Evolutionary conservation across 2,329 filamentous ascomycete genomes (phyloP).

Genomic region (Colletotrichum salicis): DNA sequence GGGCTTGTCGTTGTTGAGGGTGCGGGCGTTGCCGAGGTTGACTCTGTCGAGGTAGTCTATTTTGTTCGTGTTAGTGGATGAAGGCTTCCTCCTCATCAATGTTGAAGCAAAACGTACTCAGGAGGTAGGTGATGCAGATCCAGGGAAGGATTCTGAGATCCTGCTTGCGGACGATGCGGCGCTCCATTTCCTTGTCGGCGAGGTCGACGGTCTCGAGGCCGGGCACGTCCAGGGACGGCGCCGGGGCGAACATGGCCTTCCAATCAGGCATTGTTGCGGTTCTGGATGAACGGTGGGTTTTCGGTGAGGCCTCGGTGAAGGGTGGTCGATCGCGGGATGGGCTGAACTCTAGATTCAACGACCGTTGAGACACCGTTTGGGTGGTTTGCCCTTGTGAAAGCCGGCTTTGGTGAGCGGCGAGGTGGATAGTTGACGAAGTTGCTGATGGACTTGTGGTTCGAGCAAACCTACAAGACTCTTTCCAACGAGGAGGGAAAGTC

Average conservation of each 20-base stretch:
- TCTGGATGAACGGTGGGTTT: not conserved
- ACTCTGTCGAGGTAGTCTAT: conserved; percentile 44
- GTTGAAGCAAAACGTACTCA: conserved; percentile 38
- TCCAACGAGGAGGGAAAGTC: not conserved
- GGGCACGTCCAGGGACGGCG: conserved; percentile 47
- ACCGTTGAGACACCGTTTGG: not conserved
- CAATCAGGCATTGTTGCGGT: conserved; percentile 34
- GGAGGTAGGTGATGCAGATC: conserved; percentile 46
- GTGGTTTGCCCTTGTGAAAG: not conserved
- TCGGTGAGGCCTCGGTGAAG: conserved; percentile 21
- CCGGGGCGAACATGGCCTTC: conserved; percentile 32
- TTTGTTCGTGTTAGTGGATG: conserved; percentile 1
- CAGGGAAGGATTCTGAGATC: conserved; percentile 47
- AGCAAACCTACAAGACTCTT: not conserved
- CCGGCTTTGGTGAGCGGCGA: not conserved
- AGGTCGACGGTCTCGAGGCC: conserved; percentile 47
- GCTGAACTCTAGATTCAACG: not conserved
- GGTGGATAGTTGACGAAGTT: not conserved
- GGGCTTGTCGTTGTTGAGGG: conserved; percentile 47
- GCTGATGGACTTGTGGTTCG: not conserved
- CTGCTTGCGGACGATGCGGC: conserved; percentile 46
- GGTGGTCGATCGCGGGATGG: not conserved
- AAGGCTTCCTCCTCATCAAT: not conserved
- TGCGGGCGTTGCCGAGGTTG: conserved; percentile 47
- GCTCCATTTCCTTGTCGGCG: conserved; percentile 47